Base-by-base conservation (phyloP, 495 filamentous ascomycete genomes). In the Neurospora sp. region DNA sequence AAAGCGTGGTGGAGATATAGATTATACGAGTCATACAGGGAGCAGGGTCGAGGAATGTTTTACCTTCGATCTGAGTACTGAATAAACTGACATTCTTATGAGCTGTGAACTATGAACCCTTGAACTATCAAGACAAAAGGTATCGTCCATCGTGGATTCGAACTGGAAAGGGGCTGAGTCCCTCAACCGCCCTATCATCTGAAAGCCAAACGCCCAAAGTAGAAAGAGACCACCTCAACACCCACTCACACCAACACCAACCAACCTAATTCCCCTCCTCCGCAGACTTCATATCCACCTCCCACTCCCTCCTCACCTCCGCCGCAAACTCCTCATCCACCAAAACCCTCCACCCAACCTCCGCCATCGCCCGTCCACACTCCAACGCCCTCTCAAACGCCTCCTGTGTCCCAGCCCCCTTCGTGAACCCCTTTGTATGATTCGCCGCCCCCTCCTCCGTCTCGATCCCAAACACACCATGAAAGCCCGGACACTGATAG, bases 281-380 rank as follows among this genome's bases (percentile, higher is more conserved):
- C 1, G 77, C 77, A 53, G 70, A 44, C 72, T 77, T 76, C 78
- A 80, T 83, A 20, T 81, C 81, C 40, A 75, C 70, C 73, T 79
- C 75, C 75, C 86, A 87, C 16, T 87, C 84, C 12, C 45, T 71
- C 69, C 74, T 72, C 69, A 85, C 81, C 39, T 76, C 69, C 18
- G 76, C 78, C 2, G 85, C 84, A 74, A 88, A 84, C 27, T 40
- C 79, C 61, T 84, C 83, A 74, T 90, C 86, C 0, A 74, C 75
- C 72, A 89, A 72, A 2, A 87, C 79, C 69, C 77, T 83, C 76
- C 84, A 84, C 3, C 81, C 88, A 0, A 88, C 82, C 72, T 83
- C 78, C 1, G 88, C 87, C 87, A 89, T 88, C n/a, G 85, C 88
- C 72, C 83, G 84, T 7, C 84, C 88, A 69, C 86, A 87, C 73